Conservation (phyloP, 441 rosid genomes). For the Lepidium campestre region DNA sequence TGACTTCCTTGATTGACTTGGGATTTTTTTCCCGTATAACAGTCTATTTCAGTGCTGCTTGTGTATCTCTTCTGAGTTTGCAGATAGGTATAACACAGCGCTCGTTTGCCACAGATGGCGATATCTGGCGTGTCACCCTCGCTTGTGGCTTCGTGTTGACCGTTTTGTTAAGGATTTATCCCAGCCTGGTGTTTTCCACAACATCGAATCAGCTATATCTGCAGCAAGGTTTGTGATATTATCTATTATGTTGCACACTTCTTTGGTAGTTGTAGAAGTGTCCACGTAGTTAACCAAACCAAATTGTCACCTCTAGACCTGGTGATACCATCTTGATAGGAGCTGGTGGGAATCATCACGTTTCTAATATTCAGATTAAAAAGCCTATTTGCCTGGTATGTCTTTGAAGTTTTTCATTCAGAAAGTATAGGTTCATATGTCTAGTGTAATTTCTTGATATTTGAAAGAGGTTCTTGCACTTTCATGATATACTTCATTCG, state of each 20-base stretch:
- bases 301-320: constrained; percentile 49
- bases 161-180: constrained; percentile 47
- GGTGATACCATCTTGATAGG: constrained; percentile 92
- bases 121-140: constrained; percentile 94
- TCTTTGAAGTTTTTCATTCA: constrained; percentile 10
- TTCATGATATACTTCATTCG: neutral
- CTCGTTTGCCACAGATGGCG: constrained; percentile 99
- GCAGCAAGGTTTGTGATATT: constrained; percentile 73
- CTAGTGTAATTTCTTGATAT: neutral
- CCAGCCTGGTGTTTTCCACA: constrained; percentile 68
- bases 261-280: neutral
- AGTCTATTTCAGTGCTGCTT: constrained; percentile 31
- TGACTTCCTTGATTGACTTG: neutral
- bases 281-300: constrained; percentile 8
- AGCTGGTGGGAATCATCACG: constrained; percentile 75
- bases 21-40: neutral
- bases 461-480: neutral
- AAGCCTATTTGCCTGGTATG: constrained; percentile 96
- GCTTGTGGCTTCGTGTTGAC: constrained; percentile 89
- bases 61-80: constrained; percentile 25
- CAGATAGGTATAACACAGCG: constrained; percentile 96
- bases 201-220: constrained; percentile 76
- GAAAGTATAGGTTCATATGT: neutral
- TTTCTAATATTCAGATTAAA: constrained; percentile 77
- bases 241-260: neutral